Conservation (phyloP, 2,329 filamentous ascomycete genomes). For the Ophiocordyceps australis region DNA sequence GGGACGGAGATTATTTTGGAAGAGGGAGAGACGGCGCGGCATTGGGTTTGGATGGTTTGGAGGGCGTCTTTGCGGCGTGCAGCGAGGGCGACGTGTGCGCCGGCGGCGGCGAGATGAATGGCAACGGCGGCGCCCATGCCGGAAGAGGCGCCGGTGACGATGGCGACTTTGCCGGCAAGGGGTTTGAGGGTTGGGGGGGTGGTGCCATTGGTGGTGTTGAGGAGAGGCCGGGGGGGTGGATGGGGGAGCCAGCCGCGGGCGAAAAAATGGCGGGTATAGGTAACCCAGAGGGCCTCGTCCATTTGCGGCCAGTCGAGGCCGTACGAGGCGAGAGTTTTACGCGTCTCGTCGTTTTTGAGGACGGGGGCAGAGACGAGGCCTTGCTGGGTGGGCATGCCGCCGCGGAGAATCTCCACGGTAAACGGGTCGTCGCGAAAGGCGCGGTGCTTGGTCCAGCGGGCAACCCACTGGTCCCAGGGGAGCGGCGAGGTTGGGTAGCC, state of each 20-base stretch:
- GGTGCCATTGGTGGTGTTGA: slow-evolving; percentile 10
- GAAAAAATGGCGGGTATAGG: slow-evolving; percentile 65
- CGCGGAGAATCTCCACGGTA: slow-evolving; percentile 61
- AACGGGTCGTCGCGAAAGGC: slow-evolving; percentile 53
- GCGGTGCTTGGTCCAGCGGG: slow-evolving; percentile 54
- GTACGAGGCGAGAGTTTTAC: slow-evolving; percentile 33
- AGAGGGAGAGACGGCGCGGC: slow-evolving; percentile 25
- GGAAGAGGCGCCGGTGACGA: slow-evolving; percentile 65
- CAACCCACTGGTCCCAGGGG: slow-evolving; percentile 56
- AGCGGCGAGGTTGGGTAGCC: slow-evolving; percentile 53
- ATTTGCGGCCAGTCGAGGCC: slow-evolving; percentile 48
- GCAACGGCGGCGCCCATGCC: slow-evolving; percentile 65
- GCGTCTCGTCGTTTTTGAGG: slow-evolving; percentile 51
- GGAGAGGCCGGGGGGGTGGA: slow-evolving; percentile 31
- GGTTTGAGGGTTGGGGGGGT: slow-evolving; percentile 9
- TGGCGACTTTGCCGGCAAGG: slow-evolving; percentile 49
- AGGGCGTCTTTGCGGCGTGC: slow-evolving; percentile 54
- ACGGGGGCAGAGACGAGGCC: slow-evolving; percentile 55
- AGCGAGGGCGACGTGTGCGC: slow-evolving; percentile 53
- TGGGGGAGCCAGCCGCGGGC: slow-evolving; percentile 57
- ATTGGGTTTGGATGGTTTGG: slow-evolving; percentile 43
- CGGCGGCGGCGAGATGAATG: slow-evolving; percentile 47
- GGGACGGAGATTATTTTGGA: slow-evolving; percentile 49
- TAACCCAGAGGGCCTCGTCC: slow-evolving; percentile 52
- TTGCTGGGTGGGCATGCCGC: slow-evolving; percentile 62